Evolutionary conservation across 1,284 basidiomycete genomes (phyloP).

Genomic region (Papiliotrema nemorosa): DNA sequence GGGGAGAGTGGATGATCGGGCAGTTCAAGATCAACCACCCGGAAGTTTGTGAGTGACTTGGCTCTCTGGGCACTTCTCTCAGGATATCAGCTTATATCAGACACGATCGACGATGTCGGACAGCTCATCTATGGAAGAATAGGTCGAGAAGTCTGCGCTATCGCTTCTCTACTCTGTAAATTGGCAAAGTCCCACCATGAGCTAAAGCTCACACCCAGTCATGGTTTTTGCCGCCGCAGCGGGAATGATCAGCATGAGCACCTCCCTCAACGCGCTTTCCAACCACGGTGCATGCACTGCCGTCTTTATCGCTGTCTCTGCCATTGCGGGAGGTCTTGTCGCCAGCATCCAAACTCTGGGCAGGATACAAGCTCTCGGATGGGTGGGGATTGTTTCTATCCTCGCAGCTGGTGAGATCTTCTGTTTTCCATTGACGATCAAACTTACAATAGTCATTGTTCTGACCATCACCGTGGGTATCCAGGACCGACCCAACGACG

Average conservation of each 20-base stretch:
- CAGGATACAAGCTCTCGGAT: slow-evolving; percentile 44
- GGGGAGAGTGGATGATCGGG: slow-evolving; percentile 34
- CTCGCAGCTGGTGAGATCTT: background rate
- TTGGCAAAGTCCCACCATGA: background rate
- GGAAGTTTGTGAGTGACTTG: slow-evolving; percentile 18
- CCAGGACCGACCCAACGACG: slow-evolving; percentile 35
- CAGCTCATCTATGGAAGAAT: slow-evolving; percentile 30
- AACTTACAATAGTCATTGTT: slow-evolving; percentile 32
- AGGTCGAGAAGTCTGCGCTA: slow-evolving; percentile 31
- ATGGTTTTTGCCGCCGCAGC: slow-evolving; percentile 21
- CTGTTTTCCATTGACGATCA: background rate
- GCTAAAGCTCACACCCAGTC: slow-evolving; percentile 6
- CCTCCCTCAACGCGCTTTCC: slow-evolving; percentile 48
- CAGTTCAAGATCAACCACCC: slow-evolving; percentile 36
- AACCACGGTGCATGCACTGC: slow-evolving; percentile 44
- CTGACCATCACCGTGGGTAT: slow-evolving; percentile 47
- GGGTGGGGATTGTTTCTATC: slow-evolving; percentile 27
- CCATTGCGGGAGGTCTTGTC: slow-evolving; percentile 29
- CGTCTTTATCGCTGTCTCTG: slow-evolving; percentile 40
- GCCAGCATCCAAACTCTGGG: slow-evolving; percentile 45
- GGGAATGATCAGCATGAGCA: slow-evolving; percentile 37
- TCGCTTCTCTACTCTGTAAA: slow-evolving; percentile 27
- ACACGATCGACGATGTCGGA: slow-evolving; percentile 12
- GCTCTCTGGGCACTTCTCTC: background rate
- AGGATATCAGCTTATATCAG: background rate